Conservation (phyloP, 2,329 filamentous ascomycete genomes). For the Epichloe amarillans region DNA sequence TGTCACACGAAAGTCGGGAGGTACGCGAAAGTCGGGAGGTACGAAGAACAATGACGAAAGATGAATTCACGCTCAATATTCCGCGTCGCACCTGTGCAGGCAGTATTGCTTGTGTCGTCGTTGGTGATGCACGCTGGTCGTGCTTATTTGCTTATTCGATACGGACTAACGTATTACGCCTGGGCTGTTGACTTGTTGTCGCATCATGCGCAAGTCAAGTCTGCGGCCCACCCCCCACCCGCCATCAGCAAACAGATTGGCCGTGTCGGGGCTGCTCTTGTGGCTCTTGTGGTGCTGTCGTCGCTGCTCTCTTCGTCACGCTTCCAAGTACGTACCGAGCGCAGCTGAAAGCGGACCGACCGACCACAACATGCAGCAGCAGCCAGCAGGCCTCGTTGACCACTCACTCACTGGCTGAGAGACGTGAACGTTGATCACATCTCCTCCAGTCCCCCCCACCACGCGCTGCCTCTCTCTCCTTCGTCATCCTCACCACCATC, state of each 20-base stretch:
- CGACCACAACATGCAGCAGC: background rate
- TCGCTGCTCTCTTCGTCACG: background rate
- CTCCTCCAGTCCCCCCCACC: background rate
- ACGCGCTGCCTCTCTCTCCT: constrained; percentile 5
- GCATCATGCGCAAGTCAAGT: background rate
- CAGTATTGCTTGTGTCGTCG: background rate
- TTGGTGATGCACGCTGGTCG: background rate
- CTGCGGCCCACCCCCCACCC: background rate
- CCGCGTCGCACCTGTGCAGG: background rate
- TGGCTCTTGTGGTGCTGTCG: background rate
- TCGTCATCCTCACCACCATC: constrained; percentile 3
- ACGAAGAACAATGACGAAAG: background rate
- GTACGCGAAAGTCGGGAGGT: background rate
- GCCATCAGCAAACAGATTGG: background rate
- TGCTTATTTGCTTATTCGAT: too few relatives aligned
- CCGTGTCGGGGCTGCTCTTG: background rate
- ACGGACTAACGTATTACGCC: too few relatives aligned
- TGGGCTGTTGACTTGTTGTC: too few relatives aligned
- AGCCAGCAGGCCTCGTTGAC: background rate
- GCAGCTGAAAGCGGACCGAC: too few relatives aligned
- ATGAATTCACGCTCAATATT: background rate
- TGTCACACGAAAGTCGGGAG: background rate
- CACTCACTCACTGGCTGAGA: background rate
- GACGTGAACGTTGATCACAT: background rate
- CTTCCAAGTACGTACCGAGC: too few relatives aligned